Conservation (phyloP, 148 eudicot species). For the Simmondsia chinensis region DNA sequence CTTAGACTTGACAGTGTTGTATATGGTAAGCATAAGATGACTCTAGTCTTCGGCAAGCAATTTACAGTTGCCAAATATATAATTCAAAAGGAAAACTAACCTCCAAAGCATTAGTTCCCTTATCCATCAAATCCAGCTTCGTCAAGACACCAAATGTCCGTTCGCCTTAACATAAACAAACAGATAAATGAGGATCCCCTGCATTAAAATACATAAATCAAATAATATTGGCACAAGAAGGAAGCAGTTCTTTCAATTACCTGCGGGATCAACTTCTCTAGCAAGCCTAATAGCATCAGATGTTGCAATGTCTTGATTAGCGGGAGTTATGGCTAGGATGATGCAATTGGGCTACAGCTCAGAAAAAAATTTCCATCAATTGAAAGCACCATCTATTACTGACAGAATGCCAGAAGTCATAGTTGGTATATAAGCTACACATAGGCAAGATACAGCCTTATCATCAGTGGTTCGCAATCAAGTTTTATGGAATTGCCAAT, state of each 20-base stretch:
- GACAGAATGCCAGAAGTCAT: too few species aligned
- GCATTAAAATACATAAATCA: not conserved
- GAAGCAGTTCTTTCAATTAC: constrained; percentile 12
- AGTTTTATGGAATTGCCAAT: too few species aligned
- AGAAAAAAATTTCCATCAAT: not conserved
- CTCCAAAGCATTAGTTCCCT: constrained; percentile 63
- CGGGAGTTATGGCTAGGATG: constrained; percentile 85
- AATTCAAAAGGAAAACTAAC: constrained; percentile 14
- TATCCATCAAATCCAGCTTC: constrained; percentile 68
- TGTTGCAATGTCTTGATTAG: constrained; percentile 88
- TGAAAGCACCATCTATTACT: not conserved
- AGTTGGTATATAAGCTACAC: too few species aligned
- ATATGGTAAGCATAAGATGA: too few species aligned
- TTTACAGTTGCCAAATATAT: not conserved
- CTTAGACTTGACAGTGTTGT: too few species aligned
- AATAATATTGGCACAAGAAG: not conserved
- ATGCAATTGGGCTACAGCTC: constrained; percentile 64
- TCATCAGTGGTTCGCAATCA: too few species aligned
- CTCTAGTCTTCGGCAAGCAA: not conserved
- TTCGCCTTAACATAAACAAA: constrained; percentile 28
- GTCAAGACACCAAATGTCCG: constrained; percentile 69
- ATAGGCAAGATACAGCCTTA: too few species aligned
- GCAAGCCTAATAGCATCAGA: constrained; percentile 90
- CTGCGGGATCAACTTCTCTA: constrained; percentile 76
- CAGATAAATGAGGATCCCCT: not conserved